Base-by-base conservation (phyloP, 345 rosid species). In the Eucalyptus pauciflora region DNA sequence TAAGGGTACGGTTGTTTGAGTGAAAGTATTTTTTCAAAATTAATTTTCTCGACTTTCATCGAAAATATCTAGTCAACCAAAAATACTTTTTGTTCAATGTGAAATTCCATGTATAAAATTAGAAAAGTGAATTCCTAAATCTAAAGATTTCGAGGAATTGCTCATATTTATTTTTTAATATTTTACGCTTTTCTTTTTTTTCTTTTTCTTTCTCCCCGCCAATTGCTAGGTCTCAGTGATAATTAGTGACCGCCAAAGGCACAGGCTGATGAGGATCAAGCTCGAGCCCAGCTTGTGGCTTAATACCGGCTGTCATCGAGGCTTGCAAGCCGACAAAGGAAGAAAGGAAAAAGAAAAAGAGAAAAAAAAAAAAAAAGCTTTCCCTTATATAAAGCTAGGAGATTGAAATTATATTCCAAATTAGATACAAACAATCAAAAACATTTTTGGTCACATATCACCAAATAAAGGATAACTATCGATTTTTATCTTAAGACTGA, bases 251-350 rank as follows among this genome's bases (percentile, higher is more conserved):
- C 13, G 5, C 29, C 62, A 10, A 10, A 56, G 3, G 29, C 29
- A 25, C 2, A 56, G 29, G 62, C 13, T 1, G 6, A 56, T 5
- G 29, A 56, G 62, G 62, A 24, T 24, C 29, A 56, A 56, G 62
- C 29, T 24, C 13, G 2, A 56, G 13, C 62, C 62, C 4, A 24
- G 5, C 62, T 56, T 24, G 27, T 22, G 62, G 29, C 29, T 24
- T 56, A 6, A 22, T 24, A 24, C 3, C 0, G 5, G 6, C 13
- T 24, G 27, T 56, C 6, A 1, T 56, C 0, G 0, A 56, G 29
- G 62, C 27, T 3, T 3, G 3, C 12, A 24, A 22, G 13, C 3
- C 1, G 0, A 24, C 3, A 24, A 10, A 56, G 62, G 12, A 24
- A 56, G 6, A 4, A 4, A 9, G 3, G 6, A 56, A 56, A 56